These are phyloP conservation scores for Aureobasidium sp. DNA, from an alignment of 2,329 filamentous ascomycete genomes.

Conservation along the genomic window DNA sequence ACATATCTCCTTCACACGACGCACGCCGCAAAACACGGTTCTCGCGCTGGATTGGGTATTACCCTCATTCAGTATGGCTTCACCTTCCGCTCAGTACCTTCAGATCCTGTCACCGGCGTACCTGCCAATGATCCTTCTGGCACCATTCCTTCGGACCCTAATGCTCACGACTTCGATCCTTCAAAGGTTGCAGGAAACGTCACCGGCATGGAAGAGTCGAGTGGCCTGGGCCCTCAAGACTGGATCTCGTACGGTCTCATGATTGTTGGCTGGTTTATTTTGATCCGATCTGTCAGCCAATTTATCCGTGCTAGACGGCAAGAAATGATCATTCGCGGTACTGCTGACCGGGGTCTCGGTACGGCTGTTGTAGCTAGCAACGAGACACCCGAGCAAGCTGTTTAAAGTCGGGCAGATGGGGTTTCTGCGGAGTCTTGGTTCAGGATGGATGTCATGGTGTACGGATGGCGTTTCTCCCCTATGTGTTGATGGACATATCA, in stretches of 20 bases:
- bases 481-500: conserved; percentile 14
- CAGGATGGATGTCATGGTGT: not conserved
- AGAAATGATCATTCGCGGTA: conserved; percentile 87
- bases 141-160: conserved; percentile 67
- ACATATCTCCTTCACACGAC: conserved; percentile 97
- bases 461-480: conserved; percentile 5
- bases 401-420: conserved; percentile 25
- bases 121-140: conserved; percentile 38
- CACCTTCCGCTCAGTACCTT: conserved; percentile 59
- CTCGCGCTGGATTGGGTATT: conserved; percentile 85
- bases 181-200: conserved; percentile 51
- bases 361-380: conserved; percentile 82
- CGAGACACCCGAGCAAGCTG: conserved; percentile 63
- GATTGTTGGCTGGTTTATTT: conserved; percentile 96
- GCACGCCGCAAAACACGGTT: conserved; percentile 96
- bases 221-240: conserved; percentile 65
- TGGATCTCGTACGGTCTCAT: conserved; percentile 90
- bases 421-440: not conserved
- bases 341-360: conserved; percentile 78
- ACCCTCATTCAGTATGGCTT: conserved; percentile 96
- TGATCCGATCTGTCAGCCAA: conserved; percentile 89
- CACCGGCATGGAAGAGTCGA: conserved; percentile 27
- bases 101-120: conserved; percentile 24
- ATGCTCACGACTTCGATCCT: conserved; percentile 81
- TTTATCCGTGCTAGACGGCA: conserved; percentile 82